Conservation (phyloP, 2,329 filamentous ascomycete genomes). For the Cladophialophora yegresii region DNA sequence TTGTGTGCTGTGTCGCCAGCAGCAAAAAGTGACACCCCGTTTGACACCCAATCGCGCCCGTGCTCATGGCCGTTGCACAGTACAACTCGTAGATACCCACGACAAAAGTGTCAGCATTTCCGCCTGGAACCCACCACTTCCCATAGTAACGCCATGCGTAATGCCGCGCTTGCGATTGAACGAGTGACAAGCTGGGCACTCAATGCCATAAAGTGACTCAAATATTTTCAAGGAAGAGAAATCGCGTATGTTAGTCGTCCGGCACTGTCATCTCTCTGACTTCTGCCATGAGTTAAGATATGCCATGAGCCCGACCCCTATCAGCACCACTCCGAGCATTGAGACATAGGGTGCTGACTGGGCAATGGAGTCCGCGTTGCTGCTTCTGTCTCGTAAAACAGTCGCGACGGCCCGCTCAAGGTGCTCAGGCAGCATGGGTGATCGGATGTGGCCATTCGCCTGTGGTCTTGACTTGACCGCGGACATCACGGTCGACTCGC, state of each 20-base stretch:
- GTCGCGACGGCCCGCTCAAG: conserved; percentile 43
- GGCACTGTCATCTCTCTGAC: conserved; percentile 47
- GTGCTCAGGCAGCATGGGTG: conserved; percentile 47
- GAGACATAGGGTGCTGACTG: conserved; percentile 74
- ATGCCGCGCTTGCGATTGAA: conserved; percentile 27
- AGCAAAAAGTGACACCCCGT: background rate
- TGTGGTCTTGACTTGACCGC: conserved; percentile 29
- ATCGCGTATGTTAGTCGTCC: background rate
- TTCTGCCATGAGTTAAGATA: conserved; percentile 82
- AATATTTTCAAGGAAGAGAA: conserved; percentile 29
- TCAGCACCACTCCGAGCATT: conserved; percentile 76
- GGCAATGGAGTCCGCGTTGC: conserved; percentile 46
- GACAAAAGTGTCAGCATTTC: background rate
- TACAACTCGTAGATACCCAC: conserved; percentile 3
- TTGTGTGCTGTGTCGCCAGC: conserved; percentile 11
- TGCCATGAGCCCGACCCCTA: conserved; percentile 82
- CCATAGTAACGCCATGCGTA: conserved; percentile 17
- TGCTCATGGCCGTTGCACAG: background rate
- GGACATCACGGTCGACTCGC: conserved; percentile 3
- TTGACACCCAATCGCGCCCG: conserved; percentile 13
- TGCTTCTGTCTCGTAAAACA: conserved; percentile 47
- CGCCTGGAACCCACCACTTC: background rate
- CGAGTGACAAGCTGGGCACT: conserved; percentile 25
- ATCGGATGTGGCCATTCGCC: conserved; percentile 51
- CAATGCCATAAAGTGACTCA: conserved; percentile 5